These are phyloP conservation scores for Blastobotrys robertii DNA, from an alignment of 805 yeast species.

Conservation along the genomic window DNA sequence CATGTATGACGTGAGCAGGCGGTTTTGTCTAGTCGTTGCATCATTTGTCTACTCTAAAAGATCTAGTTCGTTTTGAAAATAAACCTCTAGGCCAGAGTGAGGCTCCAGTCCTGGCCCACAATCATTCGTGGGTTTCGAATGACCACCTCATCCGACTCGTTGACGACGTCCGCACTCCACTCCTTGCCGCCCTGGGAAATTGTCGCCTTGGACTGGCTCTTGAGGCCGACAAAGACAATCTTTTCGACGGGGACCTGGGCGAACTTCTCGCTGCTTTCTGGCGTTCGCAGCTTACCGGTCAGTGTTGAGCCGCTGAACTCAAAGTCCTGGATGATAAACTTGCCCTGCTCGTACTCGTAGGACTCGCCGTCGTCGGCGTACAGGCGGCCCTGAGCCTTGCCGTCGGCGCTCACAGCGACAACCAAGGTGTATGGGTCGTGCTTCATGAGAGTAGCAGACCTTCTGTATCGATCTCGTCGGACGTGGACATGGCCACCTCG, in stretches of 20 bases:
- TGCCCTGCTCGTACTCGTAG: slow-evolving; percentile 44
- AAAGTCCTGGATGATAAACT: slow-evolving; percentile 38
- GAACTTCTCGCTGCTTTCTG: slow-evolving; percentile 3
- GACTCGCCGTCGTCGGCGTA: slow-evolving; percentile 85
- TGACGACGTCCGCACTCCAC: slow-evolving; percentile 8
- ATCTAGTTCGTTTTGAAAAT: no score
- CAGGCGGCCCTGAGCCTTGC: slow-evolving; percentile 46
- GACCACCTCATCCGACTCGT: slow-evolving; percentile 17
- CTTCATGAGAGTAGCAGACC: slow-evolving; percentile 59
- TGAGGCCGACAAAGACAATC: slow-evolving; percentile 19
- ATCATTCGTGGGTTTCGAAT: slow-evolving; percentile 44
- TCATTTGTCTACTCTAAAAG: neutral
- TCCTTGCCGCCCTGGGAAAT: slow-evolving; percentile 14
- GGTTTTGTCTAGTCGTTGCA: neutral
- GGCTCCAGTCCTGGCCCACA: slow-evolving; percentile 40
- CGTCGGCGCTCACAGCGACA: slow-evolving; percentile 42
- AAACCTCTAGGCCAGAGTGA: slow-evolving; percentile 21
- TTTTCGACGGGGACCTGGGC: slow-evolving; percentile 16
- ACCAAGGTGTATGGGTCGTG: slow-evolving; percentile 74
- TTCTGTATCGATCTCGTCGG: slow-evolving; percentile 62
- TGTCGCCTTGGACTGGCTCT: slow-evolving; percentile 24
- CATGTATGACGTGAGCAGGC: neutral
- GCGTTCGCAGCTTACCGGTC: slow-evolving; percentile 7
- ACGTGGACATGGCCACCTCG: slow-evolving; percentile 70
- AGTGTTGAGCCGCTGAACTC: slow-evolving; percentile 19